Base-by-base conservation (phyloP, 257 asterid genomes). In the Nicotiana tabacum region DNA sequence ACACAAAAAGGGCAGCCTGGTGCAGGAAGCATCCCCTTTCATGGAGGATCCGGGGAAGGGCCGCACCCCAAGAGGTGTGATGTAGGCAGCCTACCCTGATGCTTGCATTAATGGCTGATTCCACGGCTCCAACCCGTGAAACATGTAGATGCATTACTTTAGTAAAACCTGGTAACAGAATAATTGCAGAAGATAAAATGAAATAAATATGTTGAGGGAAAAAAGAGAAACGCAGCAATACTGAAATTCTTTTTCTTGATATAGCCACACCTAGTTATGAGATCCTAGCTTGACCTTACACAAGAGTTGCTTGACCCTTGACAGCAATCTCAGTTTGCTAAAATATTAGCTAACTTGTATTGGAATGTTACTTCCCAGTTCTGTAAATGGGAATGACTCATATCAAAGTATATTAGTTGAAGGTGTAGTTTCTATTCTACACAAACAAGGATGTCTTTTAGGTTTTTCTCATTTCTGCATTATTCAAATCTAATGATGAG, bases 401-500 rank as follows among this genome's bases (percentile, higher is more conserved):
- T 43, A 30, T 24, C 4, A 74, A n/a, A 48, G 62, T 48, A 74
- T 48, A 27, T 21, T 10, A 5, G 17, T 39, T 11, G 4, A 39
- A 70, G 1, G 77, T 69, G 29, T 5, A 69, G 77, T 37, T 43
- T 70, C 78, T 43, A 70, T 72, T 72, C 60, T 43, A 43, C 11
- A 43, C 48, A 43, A 43, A 43, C 48, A 43, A 7, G 10, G 0
- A 43, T 43, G 51, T 9, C 51, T 43, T 43, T 43, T 9, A 0
- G 51, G 1, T 43, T 43, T 43, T 43, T 43, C 0, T 43, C 51
- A 48, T 76, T 76, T 76, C 83, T 65, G 57, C 83, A 39, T 87
- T 84, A 87, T 29, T 87, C 90, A 82, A 92, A 91, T 67, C 93
- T 86, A 78, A 92, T 91, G 70, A 92, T 81, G 70, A 92, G 84